Evolutionary conservation across 1,284 basidiomycete genomes (phyloP), one percentile per base, ranked within the genome.

Genomic region (Cystobasidiaceae sp.): DNA sequence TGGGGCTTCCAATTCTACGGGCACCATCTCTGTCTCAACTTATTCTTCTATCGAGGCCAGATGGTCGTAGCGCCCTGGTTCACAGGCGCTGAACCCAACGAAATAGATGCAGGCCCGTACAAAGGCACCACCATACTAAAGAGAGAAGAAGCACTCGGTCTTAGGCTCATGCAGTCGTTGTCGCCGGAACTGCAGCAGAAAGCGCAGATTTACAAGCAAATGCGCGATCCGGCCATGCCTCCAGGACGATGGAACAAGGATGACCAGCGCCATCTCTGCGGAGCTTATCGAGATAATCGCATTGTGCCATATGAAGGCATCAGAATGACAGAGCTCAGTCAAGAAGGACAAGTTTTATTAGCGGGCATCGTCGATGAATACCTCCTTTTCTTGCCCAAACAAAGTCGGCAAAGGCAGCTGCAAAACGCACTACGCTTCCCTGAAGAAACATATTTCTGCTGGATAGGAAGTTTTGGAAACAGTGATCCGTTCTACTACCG

Each of bases 1-100:
- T 76, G 76, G 76, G 76, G 76, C 0, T 77, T 62, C 50, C 72
- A 72, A 6, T 75, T 77, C 67, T 77, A 76, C 55, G 75, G 76
- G 3, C 76, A 76, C 62, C 76, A 77, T 69, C 71, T 77, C 8
- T 76, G 75, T 54, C 68, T 77, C 27, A 70, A 73, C 30, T 73
- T 77, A 56, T 71, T 71, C 33, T 75, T 77, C 55, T 74, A 72
- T 19, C 74, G 75, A 2, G 67, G 64, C 43, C 59, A 74, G 43
- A 76, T 76, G 75, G 69, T 75, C 43, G 68, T 76, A 21, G 74
- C 75, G 4, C 75, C 75, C 4, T 76, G 75, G 0, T 77, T 77
- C 57, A 73, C 76, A 69, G 76, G 75, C 21, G 76, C 76, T 17
- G 76, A 77, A 61, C 75, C 76, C 3, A 75, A 77, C 61, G 66